phyloP scores from a whole-genome alignment of 257 asterid genomes.

The Petunia secreta region DNA sequence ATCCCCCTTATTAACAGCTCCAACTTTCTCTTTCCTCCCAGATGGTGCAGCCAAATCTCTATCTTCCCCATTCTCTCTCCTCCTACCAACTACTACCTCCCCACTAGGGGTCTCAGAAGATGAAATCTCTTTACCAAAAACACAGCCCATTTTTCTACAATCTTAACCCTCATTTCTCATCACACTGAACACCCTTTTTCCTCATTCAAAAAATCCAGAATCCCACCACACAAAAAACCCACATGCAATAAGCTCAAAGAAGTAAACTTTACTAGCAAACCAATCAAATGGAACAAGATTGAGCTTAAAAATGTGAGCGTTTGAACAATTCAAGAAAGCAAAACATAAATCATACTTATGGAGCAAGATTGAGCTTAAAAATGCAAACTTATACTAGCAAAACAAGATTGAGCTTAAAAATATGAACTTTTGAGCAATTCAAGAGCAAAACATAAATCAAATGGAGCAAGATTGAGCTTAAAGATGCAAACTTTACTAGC shows the following conservation, averaged over 20 bases:
- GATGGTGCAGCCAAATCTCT: conserved; percentile 55
- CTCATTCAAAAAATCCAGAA: conserved; percentile 46
- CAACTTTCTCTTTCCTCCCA: conserved; percentile 69
- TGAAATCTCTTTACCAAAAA: conserved; percentile 72
- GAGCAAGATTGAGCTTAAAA: neutral
- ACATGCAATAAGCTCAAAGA: conserved; percentile 31
- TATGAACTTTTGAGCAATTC: neutral
- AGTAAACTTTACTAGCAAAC: neutral
- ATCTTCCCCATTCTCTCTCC: conserved; percentile 47
- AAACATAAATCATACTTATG: neutral
- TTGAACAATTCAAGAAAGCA: neutral
- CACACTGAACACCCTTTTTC: conserved; percentile 37
- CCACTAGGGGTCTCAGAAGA: conserved; percentile 58
- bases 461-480: neutral
- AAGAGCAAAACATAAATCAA: neutral
- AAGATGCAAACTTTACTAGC: neutral
- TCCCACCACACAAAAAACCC: conserved; percentile 25
- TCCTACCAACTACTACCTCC: conserved; percentile 52
- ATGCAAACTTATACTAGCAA: neutral
- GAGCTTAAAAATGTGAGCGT: neutral
- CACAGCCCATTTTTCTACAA: conserved; percentile 87
- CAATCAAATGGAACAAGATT: conserved; percentile 21
- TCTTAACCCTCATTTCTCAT: conserved; percentile 72
- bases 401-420: neutral
- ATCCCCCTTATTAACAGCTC: conserved; percentile 47